Conservation (phyloP, 2,329 filamentous ascomycete genomes). For the Alternaria sp. region DNA sequence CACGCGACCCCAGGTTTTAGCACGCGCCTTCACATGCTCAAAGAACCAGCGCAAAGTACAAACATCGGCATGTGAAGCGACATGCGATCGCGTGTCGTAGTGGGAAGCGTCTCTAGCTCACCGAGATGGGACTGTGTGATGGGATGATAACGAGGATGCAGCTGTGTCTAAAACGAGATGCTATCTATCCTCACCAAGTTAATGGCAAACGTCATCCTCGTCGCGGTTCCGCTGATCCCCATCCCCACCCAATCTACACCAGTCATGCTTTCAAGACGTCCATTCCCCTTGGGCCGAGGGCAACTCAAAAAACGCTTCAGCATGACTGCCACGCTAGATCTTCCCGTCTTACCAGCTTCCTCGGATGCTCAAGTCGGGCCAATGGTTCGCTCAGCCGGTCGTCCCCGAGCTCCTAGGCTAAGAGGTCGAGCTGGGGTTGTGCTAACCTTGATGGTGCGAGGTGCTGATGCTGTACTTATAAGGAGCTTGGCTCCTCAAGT, state of each 20-base stretch:
- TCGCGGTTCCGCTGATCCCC: constrained; percentile 37
- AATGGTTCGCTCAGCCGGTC: constrained; percentile 49
- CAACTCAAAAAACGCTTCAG: constrained; percentile 23
- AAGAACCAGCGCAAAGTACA: constrained; percentile 20
- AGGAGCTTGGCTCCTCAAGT: constrained; percentile 40
- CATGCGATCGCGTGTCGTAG: constrained; percentile 32
- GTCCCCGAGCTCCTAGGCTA: constrained; percentile 40
- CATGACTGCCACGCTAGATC: constrained; percentile 13
- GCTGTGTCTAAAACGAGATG: constrained; percentile 14
- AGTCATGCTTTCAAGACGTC: constrained; percentile 26
- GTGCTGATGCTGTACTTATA: constrained; percentile 38
- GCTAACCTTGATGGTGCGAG: constrained; percentile 20
- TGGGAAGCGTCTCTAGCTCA: background rate
- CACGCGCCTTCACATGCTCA: constrained; percentile 45
- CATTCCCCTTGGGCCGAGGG: constrained; percentile 49
- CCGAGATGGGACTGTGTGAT: background rate
- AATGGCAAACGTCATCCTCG: constrained; percentile 50
- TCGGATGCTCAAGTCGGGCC: constrained; percentile 45
- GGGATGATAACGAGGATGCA: background rate
- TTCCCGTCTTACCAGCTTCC: constrained; percentile 30
- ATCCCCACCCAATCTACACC: constrained; percentile 36
- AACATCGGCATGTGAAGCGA: constrained; percentile 44
- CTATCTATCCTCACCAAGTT: constrained; percentile 29
- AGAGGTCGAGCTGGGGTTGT: constrained; percentile 21
- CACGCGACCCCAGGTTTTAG: constrained; percentile 23